Conservation (phyloP, 2,329 filamentous ascomycete genomes). For the Pseudogymnoascus sp. region DNA sequence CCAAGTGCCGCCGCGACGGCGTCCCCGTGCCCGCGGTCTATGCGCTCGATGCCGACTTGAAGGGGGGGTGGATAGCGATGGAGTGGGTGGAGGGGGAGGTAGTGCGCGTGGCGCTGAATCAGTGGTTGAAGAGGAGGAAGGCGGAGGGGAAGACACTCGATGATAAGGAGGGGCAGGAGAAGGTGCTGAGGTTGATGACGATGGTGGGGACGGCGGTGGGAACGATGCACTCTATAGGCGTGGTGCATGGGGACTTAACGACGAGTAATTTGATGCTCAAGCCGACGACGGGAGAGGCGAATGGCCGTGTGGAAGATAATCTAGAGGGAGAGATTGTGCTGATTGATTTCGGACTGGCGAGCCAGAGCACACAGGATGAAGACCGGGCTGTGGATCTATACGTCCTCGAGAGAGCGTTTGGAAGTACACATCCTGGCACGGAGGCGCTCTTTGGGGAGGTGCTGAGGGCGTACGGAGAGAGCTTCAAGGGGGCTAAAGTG, state of each 20-base stretch:
- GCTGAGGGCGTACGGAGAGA: conserved; percentile 62
- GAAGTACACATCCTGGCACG: conserved; percentile 83
- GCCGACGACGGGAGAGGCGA: conserved; percentile 17
- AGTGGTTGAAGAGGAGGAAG: conserved; percentile 46
- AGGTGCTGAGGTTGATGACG: conserved; percentile 51
- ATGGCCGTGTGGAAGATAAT: conserved; percentile 18
- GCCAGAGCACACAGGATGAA: conserved; percentile 74
- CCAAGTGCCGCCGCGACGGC: conserved; percentile 68
- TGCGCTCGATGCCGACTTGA: conserved; percentile 48
- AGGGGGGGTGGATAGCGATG: conserved; percentile 65
- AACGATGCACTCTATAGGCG: conserved; percentile 69
- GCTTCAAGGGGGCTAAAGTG: conserved; percentile 64
- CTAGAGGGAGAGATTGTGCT: conserved; percentile 71
- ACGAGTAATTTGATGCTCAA: conserved; percentile 93
- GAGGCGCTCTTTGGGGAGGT: conserved; percentile 69
- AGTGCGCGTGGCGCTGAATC: conserved; percentile 61
- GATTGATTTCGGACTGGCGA: conserved; percentile 90
- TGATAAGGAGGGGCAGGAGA: conserved; percentile 22
- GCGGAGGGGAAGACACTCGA: conserved; percentile 16
- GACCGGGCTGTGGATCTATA: conserved; percentile 94
- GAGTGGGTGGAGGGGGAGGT: conserved; percentile 75
- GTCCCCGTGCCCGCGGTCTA: conserved; percentile 76
- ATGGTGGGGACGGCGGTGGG: conserved; percentile 66
- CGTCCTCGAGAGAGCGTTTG: conserved; percentile 89
- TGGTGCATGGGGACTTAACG: conserved; percentile 92